These are phyloP conservation scores for Claviceps humidiphila DNA, from an alignment of 2,329 filamentous ascomycete genomes.

Conservation along the genomic window DNA sequence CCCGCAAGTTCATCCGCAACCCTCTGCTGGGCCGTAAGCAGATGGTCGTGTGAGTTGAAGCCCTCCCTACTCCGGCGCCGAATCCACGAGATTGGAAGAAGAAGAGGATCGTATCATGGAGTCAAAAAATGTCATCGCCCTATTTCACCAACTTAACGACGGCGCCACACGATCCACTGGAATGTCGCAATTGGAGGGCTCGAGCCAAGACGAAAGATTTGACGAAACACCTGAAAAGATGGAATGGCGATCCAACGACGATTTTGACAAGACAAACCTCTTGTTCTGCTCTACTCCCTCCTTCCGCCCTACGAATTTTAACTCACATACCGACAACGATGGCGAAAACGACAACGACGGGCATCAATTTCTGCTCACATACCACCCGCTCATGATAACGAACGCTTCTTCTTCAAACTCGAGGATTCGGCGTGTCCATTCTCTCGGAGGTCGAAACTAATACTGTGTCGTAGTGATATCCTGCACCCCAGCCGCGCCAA, in stretches of 20 bases:
- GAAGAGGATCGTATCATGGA: conserved; percentile 1
- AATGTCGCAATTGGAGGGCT: background rate
- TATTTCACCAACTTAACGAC: background rate
- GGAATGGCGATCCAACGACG: background rate
- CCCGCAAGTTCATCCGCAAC: conserved; percentile 99
- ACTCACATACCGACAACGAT: too few species aligned
- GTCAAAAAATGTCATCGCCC: background rate
- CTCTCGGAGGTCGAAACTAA: background rate
- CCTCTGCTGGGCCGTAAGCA: conserved; percentile 96
- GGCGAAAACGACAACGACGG: background rate
- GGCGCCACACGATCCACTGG: too few species aligned
- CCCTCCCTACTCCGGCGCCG: background rate
- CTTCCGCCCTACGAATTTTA: too few species aligned
- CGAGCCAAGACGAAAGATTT: background rate
- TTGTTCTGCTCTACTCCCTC: background rate
- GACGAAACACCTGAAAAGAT: background rate
- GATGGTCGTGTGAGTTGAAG: conserved; percentile 88
- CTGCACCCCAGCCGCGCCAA: conserved; percentile 97
- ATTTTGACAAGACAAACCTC: background rate
- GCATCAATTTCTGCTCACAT: too few species aligned
- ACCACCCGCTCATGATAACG: conserved; percentile 5
- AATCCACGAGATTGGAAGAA: background rate
- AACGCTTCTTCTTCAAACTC: background rate
- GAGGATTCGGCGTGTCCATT: background rate
- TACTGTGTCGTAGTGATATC: conserved; percentile 61